phyloP scores from a whole-genome alignment of 2,329 filamentous ascomycete genomes.

The Phymatotrichopsis omnivora region DNA sequence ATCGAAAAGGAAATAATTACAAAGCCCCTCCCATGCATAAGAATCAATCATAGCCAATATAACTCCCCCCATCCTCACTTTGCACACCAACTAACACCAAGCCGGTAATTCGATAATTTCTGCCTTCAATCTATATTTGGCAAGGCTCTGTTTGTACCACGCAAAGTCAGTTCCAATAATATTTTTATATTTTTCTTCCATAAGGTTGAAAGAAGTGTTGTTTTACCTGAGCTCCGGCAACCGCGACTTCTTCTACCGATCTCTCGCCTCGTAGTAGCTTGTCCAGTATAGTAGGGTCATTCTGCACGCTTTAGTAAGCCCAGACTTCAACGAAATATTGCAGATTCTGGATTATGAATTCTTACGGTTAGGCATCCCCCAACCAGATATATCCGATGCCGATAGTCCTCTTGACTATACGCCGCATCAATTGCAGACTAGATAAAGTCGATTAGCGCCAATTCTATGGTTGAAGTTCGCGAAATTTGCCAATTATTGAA shows the following conservation, averaged over 20 bases:
- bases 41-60: no score
- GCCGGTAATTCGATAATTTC: background rate
- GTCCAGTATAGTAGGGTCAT: conserved; percentile 14
- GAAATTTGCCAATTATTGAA: no score
- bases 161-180: background rate
- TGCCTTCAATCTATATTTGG: background rate
- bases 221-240: background rate
- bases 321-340: background rate
- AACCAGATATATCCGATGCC: conserved; percentile 16
- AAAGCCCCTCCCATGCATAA: no score
- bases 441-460: no score
- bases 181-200: background rate
- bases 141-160: background rate
- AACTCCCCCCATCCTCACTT: no score
- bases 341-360: background rate
- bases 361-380: conserved; percentile 18
- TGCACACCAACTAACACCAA: background rate
- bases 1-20: no score
- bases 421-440: conserved; percentile 20
- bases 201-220: background rate
- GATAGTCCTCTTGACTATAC: conserved; percentile 18
- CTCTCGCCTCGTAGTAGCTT: conserved; percentile 10
- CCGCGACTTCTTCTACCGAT: conserved; percentile 10
- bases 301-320: conserved; percentile 10
- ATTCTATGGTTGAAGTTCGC: conserved; percentile 11